A percentile compares a stretch with the other conserved stretches of the same genome.
phyloP scores from a whole-genome alignment of 768 basidiomycete genomes.

The Russula dissimulans region DNA sequence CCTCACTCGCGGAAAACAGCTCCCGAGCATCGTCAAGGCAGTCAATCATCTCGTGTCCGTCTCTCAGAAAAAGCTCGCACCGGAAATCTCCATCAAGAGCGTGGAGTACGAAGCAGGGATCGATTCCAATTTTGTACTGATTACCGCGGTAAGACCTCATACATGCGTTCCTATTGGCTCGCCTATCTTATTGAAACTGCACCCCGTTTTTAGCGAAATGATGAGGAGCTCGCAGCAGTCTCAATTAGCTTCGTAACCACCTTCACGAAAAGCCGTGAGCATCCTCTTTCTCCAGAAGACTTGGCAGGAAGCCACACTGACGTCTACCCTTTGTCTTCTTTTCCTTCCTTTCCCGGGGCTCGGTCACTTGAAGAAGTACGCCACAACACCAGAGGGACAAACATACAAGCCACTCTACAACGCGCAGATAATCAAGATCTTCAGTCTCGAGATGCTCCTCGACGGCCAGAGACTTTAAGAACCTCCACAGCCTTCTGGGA shows the following conservation, averaged over 20 bases:
- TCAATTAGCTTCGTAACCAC: constrained; percentile 25
- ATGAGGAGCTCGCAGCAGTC: constrained; percentile 37
- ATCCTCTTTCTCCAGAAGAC: constrained; percentile 17
- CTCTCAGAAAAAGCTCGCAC: constrained; percentile 30
- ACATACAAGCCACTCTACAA: constrained; percentile 38
- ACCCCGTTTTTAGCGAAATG: constrained; percentile 30
- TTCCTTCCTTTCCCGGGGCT: constrained; percentile 29
- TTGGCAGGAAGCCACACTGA: not conserved
- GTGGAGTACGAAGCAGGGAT: constrained; percentile 36
- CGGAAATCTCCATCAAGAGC: constrained; percentile 29
- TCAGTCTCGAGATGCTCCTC: constrained; percentile 34
- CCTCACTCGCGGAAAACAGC: constrained; percentile 14
- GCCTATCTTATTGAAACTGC: not conserved
- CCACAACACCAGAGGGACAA: constrained; percentile 28
- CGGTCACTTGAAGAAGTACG: constrained; percentile 32
- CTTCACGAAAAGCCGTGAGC: constrained; percentile 34
- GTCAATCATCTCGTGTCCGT: constrained; percentile 33
- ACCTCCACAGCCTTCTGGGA: constrained; percentile 33
- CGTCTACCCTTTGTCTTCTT: not conserved
- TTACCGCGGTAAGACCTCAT: constrained; percentile 30
- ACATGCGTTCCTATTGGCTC: not conserved
- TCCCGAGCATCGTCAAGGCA: constrained; percentile 35
- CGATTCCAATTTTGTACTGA: constrained; percentile 45
- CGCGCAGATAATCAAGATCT: constrained; percentile 33
- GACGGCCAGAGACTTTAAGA: constrained; percentile 31